Evolutionary conservation across 2,329 filamentous ascomycete genomes (phyloP).

Genomic region (Trichoderma sp.): DNA sequence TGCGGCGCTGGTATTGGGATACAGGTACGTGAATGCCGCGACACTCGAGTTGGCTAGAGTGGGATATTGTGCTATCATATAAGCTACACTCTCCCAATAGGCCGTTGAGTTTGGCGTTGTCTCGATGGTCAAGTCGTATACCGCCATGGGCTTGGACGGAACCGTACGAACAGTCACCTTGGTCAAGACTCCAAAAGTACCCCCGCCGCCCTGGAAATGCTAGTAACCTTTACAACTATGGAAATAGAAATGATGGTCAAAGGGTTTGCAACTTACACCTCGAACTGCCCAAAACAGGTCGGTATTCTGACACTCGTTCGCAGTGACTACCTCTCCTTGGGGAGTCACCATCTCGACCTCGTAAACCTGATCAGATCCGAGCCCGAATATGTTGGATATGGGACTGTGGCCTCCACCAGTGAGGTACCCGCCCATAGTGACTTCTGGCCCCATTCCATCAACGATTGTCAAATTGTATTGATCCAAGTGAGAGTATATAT

Average conservation of each 20-base stretch:
- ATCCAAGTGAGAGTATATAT: background rate
- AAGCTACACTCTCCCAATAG: background rate
- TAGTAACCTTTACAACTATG: background rate
- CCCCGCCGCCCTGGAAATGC: background rate
- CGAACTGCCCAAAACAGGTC: background rate
- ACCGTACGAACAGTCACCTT: background rate
- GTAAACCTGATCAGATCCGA: background rate
- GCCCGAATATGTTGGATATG: background rate
- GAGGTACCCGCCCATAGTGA: background rate
- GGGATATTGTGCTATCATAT: background rate
- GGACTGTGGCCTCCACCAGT: background rate
- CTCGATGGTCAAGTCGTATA: background rate
- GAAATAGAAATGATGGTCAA: background rate
- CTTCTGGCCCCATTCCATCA: background rate
- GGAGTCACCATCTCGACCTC: background rate
- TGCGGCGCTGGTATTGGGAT: background rate
- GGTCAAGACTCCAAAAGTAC: background rate
- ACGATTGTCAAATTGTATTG: background rate
- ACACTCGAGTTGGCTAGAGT: background rate
- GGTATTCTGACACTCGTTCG: background rate
- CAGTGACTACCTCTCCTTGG: background rate
- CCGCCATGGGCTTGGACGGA: background rate
- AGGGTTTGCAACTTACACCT: background rate
- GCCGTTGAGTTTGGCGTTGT: background rate
- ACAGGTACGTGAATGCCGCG: background rate